phyloP scores from a whole-genome alignment of 2,329 filamentous ascomycete species.

The Monilinia polystroma region DNA sequence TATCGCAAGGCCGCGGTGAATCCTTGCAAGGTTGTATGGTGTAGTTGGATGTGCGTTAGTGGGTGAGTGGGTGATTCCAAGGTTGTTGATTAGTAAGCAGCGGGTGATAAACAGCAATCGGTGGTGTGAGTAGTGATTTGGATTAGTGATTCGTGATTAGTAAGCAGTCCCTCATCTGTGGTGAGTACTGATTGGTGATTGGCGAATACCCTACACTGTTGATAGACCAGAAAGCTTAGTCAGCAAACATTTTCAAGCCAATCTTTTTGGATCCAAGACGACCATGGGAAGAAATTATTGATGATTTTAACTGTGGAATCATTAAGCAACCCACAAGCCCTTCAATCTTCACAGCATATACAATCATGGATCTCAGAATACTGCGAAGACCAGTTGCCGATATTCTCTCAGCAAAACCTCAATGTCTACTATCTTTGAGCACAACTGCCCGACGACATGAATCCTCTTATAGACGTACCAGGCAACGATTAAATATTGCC shows the following conservation, averaged over 20 bases:
- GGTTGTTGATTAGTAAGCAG: too few relatives aligned
- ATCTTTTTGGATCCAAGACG: not conserved
- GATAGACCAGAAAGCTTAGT: not conserved
- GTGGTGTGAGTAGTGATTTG: too few relatives aligned
- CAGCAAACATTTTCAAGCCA: conserved; percentile 8
- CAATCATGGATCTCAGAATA: conserved; percentile 38
- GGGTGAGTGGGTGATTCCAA: too few relatives aligned
- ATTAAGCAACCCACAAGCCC: not conserved
- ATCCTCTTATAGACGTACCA: conserved; percentile 40
- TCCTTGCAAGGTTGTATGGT: too few relatives aligned
- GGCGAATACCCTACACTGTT: too few relatives aligned
- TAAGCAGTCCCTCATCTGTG: too few relatives aligned
- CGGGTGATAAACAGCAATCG: too few relatives aligned
- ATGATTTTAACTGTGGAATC: not conserved
- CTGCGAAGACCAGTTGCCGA: conserved; percentile 37
- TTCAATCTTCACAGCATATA: conserved; percentile 1
- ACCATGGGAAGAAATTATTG: not conserved
- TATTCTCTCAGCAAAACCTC: conserved; percentile 33
- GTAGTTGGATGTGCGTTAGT: too few relatives aligned
- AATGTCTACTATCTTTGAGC: conserved; percentile 37
- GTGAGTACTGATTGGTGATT: too few relatives aligned
- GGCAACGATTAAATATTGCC: conserved; percentile 49
- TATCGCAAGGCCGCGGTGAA: too few relatives aligned
- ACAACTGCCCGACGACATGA: conserved; percentile 37
- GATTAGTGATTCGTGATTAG: too few relatives aligned